phyloP scores from a whole-genome alignment of 306 rosid species.

The Comarum palustre region DNA sequence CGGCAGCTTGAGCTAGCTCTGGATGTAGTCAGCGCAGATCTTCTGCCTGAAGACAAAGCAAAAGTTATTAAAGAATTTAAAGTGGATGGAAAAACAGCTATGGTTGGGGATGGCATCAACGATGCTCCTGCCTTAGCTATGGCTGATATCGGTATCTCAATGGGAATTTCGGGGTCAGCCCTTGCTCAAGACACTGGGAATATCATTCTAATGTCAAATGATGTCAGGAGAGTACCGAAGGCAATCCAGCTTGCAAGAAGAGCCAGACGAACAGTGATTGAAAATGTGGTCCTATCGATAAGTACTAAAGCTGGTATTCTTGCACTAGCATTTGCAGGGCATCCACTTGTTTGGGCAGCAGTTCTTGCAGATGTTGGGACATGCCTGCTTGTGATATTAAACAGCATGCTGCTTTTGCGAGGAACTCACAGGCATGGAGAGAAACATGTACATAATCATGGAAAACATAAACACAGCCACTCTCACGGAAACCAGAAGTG shows the following conservation, averaged over 20 bases:
- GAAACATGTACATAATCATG: slow-evolving; percentile 43
- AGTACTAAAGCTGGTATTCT: slow-evolving; percentile 56
- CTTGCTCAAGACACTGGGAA: slow-evolving; percentile 83
- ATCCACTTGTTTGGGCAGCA: slow-evolving; percentile 98
- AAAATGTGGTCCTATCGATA: slow-evolving; percentile 62
- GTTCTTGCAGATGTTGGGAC: slow-evolving; percentile 97
- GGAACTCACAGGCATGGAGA: slow-evolving; percentile 41
- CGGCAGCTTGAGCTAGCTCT: slow-evolving; percentile 67
- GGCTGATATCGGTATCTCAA: slow-evolving; percentile 89
- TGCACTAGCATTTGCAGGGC: slow-evolving; percentile 75
- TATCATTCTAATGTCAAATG: slow-evolving; percentile 82
- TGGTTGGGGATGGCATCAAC: slow-evolving; percentile 92
- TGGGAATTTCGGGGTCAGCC: slow-evolving; percentile 98
- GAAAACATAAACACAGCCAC: slow-evolving; percentile 32
- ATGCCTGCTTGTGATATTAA: slow-evolving; percentile 71
- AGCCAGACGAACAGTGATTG: slow-evolving; percentile 52
- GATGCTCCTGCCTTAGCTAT: slow-evolving; percentile 92
- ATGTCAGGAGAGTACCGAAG: slow-evolving; percentile 75
- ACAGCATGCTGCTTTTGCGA: slow-evolving; percentile 79
- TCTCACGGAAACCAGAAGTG: slow-evolving; percentile 41
- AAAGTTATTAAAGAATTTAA: slow-evolving; percentile 61
- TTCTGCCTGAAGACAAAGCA: slow-evolving; percentile 82
- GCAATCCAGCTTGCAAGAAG: slow-evolving; percentile 68
- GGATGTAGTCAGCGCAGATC: slow-evolving; percentile 72
- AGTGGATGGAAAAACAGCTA: slow-evolving; percentile 66